Conservation (phyloP, 2,329 filamentous ascomycete species). For the Monilinia vaccinii-corymbosi region DNA sequence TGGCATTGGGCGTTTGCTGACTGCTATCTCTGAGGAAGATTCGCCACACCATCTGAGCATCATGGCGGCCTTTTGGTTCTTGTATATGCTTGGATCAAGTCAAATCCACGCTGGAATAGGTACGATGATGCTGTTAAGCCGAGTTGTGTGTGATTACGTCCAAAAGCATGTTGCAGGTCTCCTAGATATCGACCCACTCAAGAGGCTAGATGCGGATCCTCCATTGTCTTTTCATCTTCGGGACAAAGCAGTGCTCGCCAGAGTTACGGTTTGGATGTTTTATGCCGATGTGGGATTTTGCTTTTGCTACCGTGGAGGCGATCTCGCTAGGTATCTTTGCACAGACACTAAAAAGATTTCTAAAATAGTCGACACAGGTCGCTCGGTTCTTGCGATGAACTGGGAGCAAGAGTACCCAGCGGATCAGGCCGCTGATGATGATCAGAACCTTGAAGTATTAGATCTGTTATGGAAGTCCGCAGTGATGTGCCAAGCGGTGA, state of each 20-base stretch:
- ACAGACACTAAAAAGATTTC: not conserved
- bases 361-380: not conserved
- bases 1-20: slow-evolving; percentile 1
- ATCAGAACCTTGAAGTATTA: not conserved
- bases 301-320: slow-evolving; percentile 5
- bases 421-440: not conserved
- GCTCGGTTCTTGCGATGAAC: not conserved
- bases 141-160: not conserved
- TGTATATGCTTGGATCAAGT: slow-evolving; percentile 5
- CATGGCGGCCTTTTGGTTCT: slow-evolving; percentile 2
- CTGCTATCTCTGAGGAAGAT: not conserved
- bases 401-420: not conserved
- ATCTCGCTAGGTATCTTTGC: slow-evolving; percentile 1
- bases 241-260: not conserved
- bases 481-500: not conserved
- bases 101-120: not conserved
- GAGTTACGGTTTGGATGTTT: slow-evolving; percentile 1
- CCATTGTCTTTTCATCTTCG: not conserved
- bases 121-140: slow-evolving; percentile 2
- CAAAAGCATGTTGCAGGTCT: not conserved
- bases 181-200: not conserved
- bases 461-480: not conserved
- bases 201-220: not conserved
- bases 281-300: slow-evolving; percentile 4
- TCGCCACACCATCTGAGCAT: not conserved